Conservation (phyloP, 2,329 filamentous ascomycete genomes). For the Sporothrix humicola region DNA sequence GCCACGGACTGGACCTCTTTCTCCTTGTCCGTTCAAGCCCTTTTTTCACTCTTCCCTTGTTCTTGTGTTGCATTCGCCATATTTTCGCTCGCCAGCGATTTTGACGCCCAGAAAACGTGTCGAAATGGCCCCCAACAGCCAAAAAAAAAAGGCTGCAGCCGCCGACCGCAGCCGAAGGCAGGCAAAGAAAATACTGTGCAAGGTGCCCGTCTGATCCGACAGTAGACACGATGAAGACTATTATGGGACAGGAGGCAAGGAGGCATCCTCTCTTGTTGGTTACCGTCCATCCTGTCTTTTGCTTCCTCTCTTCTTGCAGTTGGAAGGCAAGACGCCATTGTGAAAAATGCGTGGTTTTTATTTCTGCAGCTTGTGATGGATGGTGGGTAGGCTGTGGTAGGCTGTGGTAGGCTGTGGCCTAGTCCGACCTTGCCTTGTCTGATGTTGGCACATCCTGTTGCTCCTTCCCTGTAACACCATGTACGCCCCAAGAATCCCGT, state of each 20-base stretch:
- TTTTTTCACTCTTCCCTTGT: background rate
- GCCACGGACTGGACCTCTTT: background rate
- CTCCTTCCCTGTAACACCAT: constrained; percentile 15
- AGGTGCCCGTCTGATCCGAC: background rate
- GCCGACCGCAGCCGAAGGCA: background rate
- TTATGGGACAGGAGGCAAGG: too few relatives aligned
- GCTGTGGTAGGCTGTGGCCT: background rate
- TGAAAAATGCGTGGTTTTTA: too few relatives aligned
- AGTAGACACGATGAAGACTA: too few relatives aligned
- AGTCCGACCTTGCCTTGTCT: background rate
- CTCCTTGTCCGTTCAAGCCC: background rate
- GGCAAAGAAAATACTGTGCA: too few relatives aligned
- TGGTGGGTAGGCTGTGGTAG: background rate
- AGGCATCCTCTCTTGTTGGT: too few relatives aligned
- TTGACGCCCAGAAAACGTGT: background rate
- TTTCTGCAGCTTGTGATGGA: background rate
- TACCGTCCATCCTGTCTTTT: too few relatives aligned
- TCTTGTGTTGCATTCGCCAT: constrained; percentile 10
- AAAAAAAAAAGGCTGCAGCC: too few relatives aligned
- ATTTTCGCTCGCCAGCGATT: background rate
- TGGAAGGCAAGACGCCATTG: too few relatives aligned
- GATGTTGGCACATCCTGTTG: background rate
- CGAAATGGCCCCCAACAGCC: background rate
- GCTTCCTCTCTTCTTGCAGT: too few relatives aligned
- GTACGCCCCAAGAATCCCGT: too few relatives aligned